Base-by-base conservation (phyloP, 768 basidiomycete genomes). In the Clathrus columnatus region DNA sequence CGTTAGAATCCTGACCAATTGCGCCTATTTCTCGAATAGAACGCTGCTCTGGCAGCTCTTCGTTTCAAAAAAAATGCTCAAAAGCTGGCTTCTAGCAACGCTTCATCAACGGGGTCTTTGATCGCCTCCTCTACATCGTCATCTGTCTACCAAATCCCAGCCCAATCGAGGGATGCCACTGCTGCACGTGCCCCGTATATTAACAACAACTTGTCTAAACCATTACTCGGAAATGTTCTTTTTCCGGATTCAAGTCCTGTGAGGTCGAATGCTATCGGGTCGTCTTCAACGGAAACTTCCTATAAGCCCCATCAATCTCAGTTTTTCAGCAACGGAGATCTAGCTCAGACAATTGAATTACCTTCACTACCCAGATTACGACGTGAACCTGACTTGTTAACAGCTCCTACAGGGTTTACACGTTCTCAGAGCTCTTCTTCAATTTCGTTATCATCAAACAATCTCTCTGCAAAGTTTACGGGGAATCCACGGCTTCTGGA, bases 81-180 rank as follows among this genome's bases (percentile, higher is more conserved):
- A 61, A 68, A 59, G 57, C n/a, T 47, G 21, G 45, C 18, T 24
- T 29, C 44, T 2, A 69, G 60, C 63, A 66, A 56, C 61, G 57
- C 27, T 32, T 50, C 27, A 62, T 62, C 20, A 48, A 59, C 7
- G 45, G 54, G 41, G 10, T 32, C 41, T 21, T 17, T 24, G 4
- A 5, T 43, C 3, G 10, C 54, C 8, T 54, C 57, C 11, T 51
- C 64, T 23, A 46, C 62, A 4, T 58, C 67, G 16, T 61, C 67
- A 10, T 55, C 65, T 14, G 30, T 56, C 26, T 50, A 51, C 21
- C 56, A 30, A 44, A 20, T 76, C 57, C 83, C 84, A 7, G 46
- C 77, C 32, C 87, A 90, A 72, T 86, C 85, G 57, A 79, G 87
- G 62, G 87, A 90, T 73, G 85, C 78, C 44, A 85, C 83, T n/a